A percentile compares a stretch with the other conserved stretches of the same genome.
Evolutionary conservation across 2,329 filamentous ascomycete genomes (phyloP).

Genomic region (Neofusicoccum ribis): DNA sequence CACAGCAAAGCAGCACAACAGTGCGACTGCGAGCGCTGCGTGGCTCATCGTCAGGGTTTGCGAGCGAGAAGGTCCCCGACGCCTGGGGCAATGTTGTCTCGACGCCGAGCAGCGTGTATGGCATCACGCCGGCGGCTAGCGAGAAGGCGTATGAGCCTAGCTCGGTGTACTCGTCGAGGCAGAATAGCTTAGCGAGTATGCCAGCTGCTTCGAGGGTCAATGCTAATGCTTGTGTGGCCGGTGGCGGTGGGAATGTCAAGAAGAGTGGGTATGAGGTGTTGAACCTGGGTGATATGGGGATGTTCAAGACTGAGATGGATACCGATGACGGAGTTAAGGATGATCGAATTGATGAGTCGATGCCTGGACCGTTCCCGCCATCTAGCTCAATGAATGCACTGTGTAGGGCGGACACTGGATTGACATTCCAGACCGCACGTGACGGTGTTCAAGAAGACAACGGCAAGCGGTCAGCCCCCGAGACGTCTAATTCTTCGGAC

Average conservation of each 20-base stretch:
- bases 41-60: background rate
- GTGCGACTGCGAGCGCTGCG: background rate
- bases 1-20: background rate
- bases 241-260: background rate
- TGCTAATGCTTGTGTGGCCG: background rate
- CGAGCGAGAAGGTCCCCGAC: constrained; percentile 32
- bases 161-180: constrained; percentile 44
- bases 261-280: constrained; percentile 15
- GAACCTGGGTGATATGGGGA: background rate
- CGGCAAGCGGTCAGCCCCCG: background rate
- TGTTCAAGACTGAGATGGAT: background rate
- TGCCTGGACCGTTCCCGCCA: constrained; percentile 10
- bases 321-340: background rate
- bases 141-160: constrained; percentile 14
- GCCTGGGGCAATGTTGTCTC: constrained; percentile 38
- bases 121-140: background rate
- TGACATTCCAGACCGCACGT: background rate
- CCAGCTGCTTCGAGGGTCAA: background rate
- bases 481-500: background rate
- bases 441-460: background rate
- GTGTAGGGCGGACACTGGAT: background rate
- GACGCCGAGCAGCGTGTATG: background rate
- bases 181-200: constrained; percentile 30
- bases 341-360: background rate
- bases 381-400: background rate